phyloP scores from a whole-genome alignment of 2,329 filamentous ascomycete genomes.

The Harringtonia lauricola region DNA sequence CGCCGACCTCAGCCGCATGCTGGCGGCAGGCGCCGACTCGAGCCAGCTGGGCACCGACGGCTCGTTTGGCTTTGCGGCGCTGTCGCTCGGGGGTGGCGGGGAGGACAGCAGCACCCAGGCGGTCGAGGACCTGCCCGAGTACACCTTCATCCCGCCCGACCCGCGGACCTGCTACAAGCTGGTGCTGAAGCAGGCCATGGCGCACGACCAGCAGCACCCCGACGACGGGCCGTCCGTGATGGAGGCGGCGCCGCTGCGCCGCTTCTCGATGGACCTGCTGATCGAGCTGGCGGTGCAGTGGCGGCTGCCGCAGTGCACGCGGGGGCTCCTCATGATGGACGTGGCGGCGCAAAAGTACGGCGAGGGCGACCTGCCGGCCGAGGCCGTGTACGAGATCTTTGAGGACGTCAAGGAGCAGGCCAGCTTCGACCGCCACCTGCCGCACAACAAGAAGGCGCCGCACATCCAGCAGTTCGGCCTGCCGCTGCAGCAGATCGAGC shows the following conservation, averaged over 20 bases:
- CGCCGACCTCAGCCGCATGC: conserved; percentile 39
- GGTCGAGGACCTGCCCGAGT: conserved; percentile 56
- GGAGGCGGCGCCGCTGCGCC: conserved; percentile 45
- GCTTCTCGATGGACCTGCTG: conserved; percentile 69
- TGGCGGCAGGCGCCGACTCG: conserved; percentile 30
- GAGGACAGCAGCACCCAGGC: conserved; percentile 34
- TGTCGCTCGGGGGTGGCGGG: conserved; percentile 42
- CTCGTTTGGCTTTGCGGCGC: conserved; percentile 52
- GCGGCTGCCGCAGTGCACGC: conserved; percentile 76
- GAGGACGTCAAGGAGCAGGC: conserved; percentile 58
- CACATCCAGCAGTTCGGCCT: conserved; percentile 39
- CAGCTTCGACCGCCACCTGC: conserved; percentile 32
- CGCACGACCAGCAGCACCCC: conserved; percentile 43
- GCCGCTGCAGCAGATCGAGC: conserved; percentile 44
- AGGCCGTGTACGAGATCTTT: conserved; percentile 76
- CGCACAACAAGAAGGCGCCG: conserved; percentile 53
- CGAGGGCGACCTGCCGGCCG: conserved; percentile 68
- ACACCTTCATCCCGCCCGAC: conserved; percentile 83
- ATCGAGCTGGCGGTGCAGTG: conserved; percentile 79
- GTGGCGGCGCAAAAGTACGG: conserved; percentile 76
- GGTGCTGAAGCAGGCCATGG: conserved; percentile 67
- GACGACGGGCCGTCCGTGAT: conserved; percentile 15
- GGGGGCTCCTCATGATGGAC: conserved; percentile 73
- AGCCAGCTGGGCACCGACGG: conserved; percentile 42
- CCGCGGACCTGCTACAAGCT: conserved; percentile 74